Evolutionary conservation across 441 rosid species (phyloP), one percentile per base, ranked within the genome.

Genomic region (Bocquillonia castaneifolia): DNA sequence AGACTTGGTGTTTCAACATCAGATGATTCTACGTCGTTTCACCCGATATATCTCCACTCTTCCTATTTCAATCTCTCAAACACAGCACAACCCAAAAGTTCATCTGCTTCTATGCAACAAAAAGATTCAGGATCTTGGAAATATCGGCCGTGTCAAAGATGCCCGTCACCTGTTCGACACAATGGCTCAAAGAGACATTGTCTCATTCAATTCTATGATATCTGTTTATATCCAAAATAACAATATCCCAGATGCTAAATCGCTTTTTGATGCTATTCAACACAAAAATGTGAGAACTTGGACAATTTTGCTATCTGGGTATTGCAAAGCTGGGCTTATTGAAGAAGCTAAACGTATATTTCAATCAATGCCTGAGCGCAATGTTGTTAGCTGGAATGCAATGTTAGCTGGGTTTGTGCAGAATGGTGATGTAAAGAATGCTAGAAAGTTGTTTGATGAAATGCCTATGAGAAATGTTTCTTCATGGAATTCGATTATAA

Each of bases 401-500:
- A 82, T 88, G 91, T 67, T 90, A 39, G 73, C 74, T 36, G 87
- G 84, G 58, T 81, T 79, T 1, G 68, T 79, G 34, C 81, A 76
- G 2, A 79, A 74, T 2, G 94, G 90, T 60, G 81, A 71, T 57
- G 39, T 80, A 56, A 77, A 68, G 15, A 87, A 80, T 52, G 92
- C 85, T 0, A 68, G 79, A 32, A 79, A 70, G 76, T 50, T 87
- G 75, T 91, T 91, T 57, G 79, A 76, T 45, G 87, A 80, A 69
- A 89, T 91, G 86, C 90, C 93, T 1, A 81, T 82, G 68, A 82
- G 80, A 67, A 85, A 86, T 64, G 82, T 84, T 31, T 88, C 90
- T 63, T 86, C 92, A 0, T 89, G 96, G 96, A 89, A 89, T 62
- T 79, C 88, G 0, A 79, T 89, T 85, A 61, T 87, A 40, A 74